phyloP scores from a whole-genome alignment of 2,329 filamentous ascomycete genomes.

The Ascochyta rabiei region DNA sequence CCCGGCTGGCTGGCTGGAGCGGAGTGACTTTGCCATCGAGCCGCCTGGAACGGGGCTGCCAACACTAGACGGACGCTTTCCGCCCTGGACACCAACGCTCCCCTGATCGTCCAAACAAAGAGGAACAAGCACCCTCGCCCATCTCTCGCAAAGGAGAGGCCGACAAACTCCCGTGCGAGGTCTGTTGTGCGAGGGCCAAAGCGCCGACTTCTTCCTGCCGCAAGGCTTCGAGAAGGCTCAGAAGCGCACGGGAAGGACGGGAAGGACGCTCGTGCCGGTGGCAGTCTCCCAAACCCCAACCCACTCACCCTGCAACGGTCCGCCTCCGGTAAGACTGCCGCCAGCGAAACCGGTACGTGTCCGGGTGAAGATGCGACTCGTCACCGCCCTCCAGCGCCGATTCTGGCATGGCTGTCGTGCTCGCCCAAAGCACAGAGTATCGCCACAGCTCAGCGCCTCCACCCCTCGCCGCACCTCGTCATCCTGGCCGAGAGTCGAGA shows the following conservation, averaged over 20 bases:
- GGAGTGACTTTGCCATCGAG: constrained; percentile 20
- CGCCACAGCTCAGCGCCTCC: constrained; percentile 17
- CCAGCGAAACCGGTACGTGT: constrained; percentile 1
- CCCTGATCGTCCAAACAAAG: background rate
- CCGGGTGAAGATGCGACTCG: constrained; percentile 7
- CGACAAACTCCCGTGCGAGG: background rate
- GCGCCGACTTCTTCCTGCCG: constrained; percentile 24
- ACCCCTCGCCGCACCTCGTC: constrained; percentile 13
- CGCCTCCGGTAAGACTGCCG: constrained; percentile 11
- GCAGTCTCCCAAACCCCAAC: constrained; percentile 4
- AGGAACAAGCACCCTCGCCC: background rate
- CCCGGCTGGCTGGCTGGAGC: constrained; percentile 25
- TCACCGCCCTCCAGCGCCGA: constrained; percentile 14
- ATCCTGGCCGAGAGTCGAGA: constrained; percentile 9
- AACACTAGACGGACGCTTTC: constrained; percentile 9
- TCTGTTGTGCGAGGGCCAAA: background rate
- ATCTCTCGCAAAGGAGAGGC: background rate
- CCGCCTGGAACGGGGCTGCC: constrained; percentile 19
- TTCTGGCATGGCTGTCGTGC: constrained; percentile 18
- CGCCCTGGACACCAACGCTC: constrained; percentile 19
- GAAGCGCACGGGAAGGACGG: constrained; percentile 27
- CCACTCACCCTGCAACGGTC: constrained; percentile 4
- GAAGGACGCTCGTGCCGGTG: constrained; percentile 41
- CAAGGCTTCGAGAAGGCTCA: constrained; percentile 30
- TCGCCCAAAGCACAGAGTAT: constrained; percentile 16